These are phyloP conservation scores for Beauveria sp. DNA, from an alignment of 2,329 filamentous ascomycete genomes.

Conservation along the genomic window DNA sequence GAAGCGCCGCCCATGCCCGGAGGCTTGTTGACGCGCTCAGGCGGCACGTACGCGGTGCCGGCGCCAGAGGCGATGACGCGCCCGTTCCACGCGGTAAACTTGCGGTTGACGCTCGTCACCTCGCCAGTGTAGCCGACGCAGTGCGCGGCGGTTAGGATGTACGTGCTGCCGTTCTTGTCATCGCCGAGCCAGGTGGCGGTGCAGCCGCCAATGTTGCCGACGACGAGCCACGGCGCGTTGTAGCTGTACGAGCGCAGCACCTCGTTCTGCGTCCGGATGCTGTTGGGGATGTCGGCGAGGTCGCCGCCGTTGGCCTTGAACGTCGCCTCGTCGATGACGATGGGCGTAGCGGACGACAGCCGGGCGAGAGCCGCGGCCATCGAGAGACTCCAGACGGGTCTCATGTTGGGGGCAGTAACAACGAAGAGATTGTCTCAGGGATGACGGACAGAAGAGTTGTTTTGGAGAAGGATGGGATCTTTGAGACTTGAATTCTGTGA, in stretches of 20 bases:
- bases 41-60: background rate
- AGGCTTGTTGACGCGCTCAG: background rate
- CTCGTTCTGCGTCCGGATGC: background rate
- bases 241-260: background rate
- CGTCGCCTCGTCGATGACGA: background rate
- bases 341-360: background rate
- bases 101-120: background rate
- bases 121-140: background rate
- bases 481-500: too few relatives aligned
- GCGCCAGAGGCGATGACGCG: background rate
- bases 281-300: background rate
- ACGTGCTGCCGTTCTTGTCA: background rate
- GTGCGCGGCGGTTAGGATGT: background rate
- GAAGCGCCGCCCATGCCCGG: background rate
- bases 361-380: background rate
- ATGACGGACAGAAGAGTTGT: too few relatives aligned
- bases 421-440: too few relatives aligned
- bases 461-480: too few relatives aligned
- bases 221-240: background rate
- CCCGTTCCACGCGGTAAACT: background rate
- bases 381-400: background rate
- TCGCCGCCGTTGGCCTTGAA: background rate
- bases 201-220: background rate
- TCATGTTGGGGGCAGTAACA: background rate
- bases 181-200: background rate